These are phyloP conservation scores for Fagopyrum homotropicum DNA, from an alignment of 148 eudicot genomes.

Conservation along the genomic window DNA sequence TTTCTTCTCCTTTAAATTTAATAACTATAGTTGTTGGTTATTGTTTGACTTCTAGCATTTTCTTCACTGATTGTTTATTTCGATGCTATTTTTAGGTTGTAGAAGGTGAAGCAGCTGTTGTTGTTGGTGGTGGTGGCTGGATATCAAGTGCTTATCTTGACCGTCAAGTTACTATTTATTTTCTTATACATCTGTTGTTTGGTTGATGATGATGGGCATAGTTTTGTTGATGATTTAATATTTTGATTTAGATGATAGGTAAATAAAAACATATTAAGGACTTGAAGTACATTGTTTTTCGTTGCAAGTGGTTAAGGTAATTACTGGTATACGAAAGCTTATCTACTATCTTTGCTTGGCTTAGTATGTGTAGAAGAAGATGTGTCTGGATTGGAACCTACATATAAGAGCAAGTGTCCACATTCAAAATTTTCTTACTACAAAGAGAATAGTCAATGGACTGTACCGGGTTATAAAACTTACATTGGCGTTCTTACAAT, in stretches of 20 bases:
- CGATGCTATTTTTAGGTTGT: constrained; percentile 54
- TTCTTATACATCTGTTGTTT: neutral
- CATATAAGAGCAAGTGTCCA: neutral
- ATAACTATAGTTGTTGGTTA: neutral
- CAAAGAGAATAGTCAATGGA: too few species aligned
- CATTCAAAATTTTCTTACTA: too few species aligned
- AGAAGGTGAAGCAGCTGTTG: constrained; percentile 78
- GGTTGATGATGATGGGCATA: neutral
- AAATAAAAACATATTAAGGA: neutral
- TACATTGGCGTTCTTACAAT: too few species aligned
- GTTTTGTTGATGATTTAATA: neutral
- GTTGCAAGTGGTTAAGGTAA: neutral
- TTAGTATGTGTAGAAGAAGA: neutral
- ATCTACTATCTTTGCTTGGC: neutral
- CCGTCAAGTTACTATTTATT: constrained; percentile 27
- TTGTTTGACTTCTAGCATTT: constrained; percentile 9
- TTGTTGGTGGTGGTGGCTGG: constrained; percentile 67
- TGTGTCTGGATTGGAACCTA: neutral
- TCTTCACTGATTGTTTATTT: neutral
- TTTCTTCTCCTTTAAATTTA: neutral
- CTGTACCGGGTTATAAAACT: too few species aligned
- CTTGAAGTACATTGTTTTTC: neutral
- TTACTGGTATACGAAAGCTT: neutral
- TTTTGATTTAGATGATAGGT: neutral
- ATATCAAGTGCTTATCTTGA: constrained; percentile 79